Evolutionary conservation across 495 filamentous ascomycete species (phyloP), one percentile per base, ranked within the genome.

Genomic region (Letharia columbiana): DNA sequence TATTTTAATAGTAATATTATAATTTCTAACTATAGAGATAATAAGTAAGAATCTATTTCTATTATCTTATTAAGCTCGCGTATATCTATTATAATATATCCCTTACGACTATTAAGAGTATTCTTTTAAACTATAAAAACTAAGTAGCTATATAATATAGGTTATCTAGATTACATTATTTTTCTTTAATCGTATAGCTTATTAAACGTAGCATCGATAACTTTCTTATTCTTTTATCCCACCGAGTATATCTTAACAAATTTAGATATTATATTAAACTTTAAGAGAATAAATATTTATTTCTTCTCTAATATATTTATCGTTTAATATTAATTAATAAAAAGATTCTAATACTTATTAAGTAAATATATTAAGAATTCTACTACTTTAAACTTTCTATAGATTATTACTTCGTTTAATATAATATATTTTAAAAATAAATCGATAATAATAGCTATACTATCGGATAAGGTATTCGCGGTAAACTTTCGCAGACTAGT

Each of bases 91-190:
- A 64, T 59, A 18, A 68, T 52, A 10, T 52, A 17, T 10, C 35
- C 39, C 59, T 63, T 67, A 33, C n/a, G 15, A 9, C 50, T 35
- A 9, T 44, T 52, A 15, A 52, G 17, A 2, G 65, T 58, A 40
- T 57, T 49, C 20, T 57, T 60, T 60, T 61, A 72, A n/a, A 66
- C 56, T 52, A 72, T 57, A 59, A 71, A 71, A 0, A 70, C 44
- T 0, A 47, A 64, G 37, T 58, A 71, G 6, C 39, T 61, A 65
- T 54, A 67, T 3, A 44, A 42, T 8, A 44, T 64, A 33, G 23
- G 39, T 15, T 70, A 23, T 31, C 0, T 62, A 17, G 37, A 23
- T 42, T 42, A 65, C 33, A 31, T 40, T 45, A 70, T 54, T 31
- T 65, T 63, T 33, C 39, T 31, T 63, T 67, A 60, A 39, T 67